phyloP scores from a whole-genome alignment of 305 asterid genomes.

The Solanum aculeatissimum region DNA sequence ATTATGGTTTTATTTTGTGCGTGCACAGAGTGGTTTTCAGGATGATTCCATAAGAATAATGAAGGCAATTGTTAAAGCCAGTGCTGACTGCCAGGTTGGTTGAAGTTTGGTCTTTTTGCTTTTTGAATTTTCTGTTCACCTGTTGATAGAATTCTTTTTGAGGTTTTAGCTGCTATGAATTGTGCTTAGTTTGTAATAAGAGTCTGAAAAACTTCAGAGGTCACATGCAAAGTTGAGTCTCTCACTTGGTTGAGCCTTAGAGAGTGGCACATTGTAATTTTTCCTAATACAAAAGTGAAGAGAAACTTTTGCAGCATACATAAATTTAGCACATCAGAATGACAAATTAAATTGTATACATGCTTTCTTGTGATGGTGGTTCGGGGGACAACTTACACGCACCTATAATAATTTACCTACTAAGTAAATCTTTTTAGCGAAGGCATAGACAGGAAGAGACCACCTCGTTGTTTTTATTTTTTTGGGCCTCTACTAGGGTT shows the following conservation, averaged over 20 bases:
- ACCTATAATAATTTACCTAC: background rate
- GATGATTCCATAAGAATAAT: constrained; percentile 68
- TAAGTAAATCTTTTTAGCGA: background rate
- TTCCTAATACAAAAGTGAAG: background rate
- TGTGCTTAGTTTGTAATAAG: background rate
- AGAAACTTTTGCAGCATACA: background rate
- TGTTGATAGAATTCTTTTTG: background rate
- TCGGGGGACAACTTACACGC: background rate
- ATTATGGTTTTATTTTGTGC: background rate
- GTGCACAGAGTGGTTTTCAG: constrained; percentile 63
- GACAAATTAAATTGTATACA: background rate
- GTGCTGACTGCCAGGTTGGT: constrained; percentile 69
- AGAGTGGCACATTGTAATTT: background rate
- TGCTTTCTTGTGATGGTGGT: background rate
- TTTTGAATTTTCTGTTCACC: background rate
- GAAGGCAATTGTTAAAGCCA: constrained; percentile 47
- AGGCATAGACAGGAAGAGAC: background rate
- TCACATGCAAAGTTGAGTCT: background rate
- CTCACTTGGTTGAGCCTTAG: background rate
- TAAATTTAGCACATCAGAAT: background rate
- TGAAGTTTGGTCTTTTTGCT: background rate
- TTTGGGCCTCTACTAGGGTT: background rate
- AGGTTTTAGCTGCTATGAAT: background rate
- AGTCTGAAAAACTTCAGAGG: background rate
- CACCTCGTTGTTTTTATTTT: background rate